phyloP scores from a whole-genome alignment of 2,329 filamentous ascomycete genomes.

The Decorospora gaudefroyi region DNA sequence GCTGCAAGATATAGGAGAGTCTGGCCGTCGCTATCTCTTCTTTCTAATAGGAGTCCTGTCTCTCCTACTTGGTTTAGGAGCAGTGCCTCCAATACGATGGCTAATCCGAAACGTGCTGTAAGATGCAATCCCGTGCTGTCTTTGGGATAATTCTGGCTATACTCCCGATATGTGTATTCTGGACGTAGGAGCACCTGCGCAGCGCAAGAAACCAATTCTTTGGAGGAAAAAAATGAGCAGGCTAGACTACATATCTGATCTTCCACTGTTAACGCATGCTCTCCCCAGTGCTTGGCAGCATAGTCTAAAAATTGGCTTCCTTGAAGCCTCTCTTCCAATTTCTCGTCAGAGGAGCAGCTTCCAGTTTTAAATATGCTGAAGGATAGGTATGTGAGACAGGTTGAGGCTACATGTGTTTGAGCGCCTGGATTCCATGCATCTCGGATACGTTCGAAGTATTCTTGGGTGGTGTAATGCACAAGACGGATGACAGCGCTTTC shows the following conservation, averaged over 20 bases:
- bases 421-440: constrained; percentile 32
- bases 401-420: constrained; percentile 24
- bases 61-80: constrained; percentile 7
- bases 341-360: constrained; percentile 17
- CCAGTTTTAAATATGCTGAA: constrained; percentile 28
- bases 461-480: constrained; percentile 33
- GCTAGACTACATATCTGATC: constrained; percentile 10
- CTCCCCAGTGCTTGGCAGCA: constrained; percentile 32
- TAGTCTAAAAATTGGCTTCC: constrained; percentile 33
- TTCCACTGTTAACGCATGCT: constrained; percentile 25
- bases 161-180: constrained; percentile 3
- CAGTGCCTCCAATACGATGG: constrained; percentile 8
- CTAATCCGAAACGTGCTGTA: constrained; percentile 19
- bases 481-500: constrained; percentile 31
- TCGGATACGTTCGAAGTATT: constrained; percentile 32
- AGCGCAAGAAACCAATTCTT: constrained; percentile 3
- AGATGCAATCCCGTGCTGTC: constrained; percentile 15
- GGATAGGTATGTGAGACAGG: constrained; percentile 39
- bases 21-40: constrained; percentile 10
- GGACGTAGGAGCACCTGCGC: constrained; percentile 11
- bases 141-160: constrained; percentile 14
- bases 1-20: constrained; percentile 14
- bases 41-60: constrained; percentile 6
- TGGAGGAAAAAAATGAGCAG: constrained; percentile 2
- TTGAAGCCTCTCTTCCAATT: constrained; percentile 23